Evolutionary conservation across 1,284 basidiomycete genomes (phyloP), one percentile per base, ranked within the genome.

Genomic region (Phylloboletellus chloephorus): DNA sequence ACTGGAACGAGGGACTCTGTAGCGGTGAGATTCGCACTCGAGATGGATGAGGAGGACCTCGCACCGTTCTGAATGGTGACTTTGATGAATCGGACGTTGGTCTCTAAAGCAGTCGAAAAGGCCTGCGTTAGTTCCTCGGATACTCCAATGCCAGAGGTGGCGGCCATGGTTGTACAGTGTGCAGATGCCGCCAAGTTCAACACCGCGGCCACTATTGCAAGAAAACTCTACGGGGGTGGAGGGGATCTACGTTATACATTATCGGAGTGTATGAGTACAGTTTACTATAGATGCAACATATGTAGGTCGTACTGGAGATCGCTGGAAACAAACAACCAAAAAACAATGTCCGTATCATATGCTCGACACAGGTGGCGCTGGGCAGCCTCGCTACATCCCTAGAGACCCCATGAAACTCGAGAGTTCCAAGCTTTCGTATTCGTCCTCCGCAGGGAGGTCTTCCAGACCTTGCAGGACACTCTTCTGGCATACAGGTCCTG

Each of bases 371-470:
- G 20, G 24, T 34, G 21, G 15, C 25, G 7, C 24, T 20, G 20
- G 17, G 19, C 20, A 31, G 19, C 20, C 39, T 52, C 31, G 64
- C 20, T 57, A 31, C 59, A 60, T 67, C 52, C 72, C 73, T 39
- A 89, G 66, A 22, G 87, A 84, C 44, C 78, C 77, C 79, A 91
- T 82, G 68, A 94, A 95, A 60, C 76, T 83, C 40, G 84, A 80
- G 48, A 95, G 68, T 55, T 91, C 88, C 54, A 95, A 66, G 39
- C 79, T 79, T 55, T 89, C 80, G 59, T 95, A 95, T 65, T 96
- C 91, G 45, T 92, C 87, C 60, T 93, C 90, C 25, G 84, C 69
- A 9, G 91, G 91, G 31, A 95, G 68, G 53, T 94, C 92, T 54
- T 94, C 91, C 42, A 96, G 67, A 13, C 88, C 91, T 45, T 85